Evolutionary conservation across 2,329 filamentous ascomycete genomes (phyloP).

Genomic region (Diaporthe longicolla): DNA sequence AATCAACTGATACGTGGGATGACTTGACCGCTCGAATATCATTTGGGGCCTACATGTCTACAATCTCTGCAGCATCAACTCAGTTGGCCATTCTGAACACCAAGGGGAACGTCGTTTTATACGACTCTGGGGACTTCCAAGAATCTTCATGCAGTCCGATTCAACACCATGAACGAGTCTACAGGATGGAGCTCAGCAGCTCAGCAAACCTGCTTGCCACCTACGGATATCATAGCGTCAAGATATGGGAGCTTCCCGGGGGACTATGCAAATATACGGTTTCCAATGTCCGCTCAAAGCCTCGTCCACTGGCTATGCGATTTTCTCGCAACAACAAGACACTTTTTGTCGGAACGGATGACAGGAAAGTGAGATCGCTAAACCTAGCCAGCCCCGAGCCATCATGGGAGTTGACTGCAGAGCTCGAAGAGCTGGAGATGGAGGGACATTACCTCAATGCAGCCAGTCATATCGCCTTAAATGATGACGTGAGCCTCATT

Average conservation of each 20-base stretch:
- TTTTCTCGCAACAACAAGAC: neutral
- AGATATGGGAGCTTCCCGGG: neutral
- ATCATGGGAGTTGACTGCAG: neutral
- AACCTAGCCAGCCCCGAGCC: neutral
- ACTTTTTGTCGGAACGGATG: neutral
- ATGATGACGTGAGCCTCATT: neutral
- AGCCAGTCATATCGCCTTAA: neutral
- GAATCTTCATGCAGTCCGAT: neutral
- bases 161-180: neutral
- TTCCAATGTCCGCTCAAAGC: neutral
- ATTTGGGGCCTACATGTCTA: neutral
- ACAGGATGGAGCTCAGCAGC: neutral
- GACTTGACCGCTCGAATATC: neutral
- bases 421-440: constrained; percentile 11
- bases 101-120: neutral
- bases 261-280: neutral
- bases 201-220: neutral
- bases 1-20: constrained; percentile 1
- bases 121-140: neutral
- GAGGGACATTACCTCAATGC: constrained; percentile 4
- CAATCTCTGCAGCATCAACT: neutral
- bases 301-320: neutral
- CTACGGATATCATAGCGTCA: neutral
- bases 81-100: neutral
- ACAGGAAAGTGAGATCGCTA: neutral